Base-by-base conservation (phyloP, 2,329 filamentous ascomycete genomes). In the Botrytis fragariae region DNA sequence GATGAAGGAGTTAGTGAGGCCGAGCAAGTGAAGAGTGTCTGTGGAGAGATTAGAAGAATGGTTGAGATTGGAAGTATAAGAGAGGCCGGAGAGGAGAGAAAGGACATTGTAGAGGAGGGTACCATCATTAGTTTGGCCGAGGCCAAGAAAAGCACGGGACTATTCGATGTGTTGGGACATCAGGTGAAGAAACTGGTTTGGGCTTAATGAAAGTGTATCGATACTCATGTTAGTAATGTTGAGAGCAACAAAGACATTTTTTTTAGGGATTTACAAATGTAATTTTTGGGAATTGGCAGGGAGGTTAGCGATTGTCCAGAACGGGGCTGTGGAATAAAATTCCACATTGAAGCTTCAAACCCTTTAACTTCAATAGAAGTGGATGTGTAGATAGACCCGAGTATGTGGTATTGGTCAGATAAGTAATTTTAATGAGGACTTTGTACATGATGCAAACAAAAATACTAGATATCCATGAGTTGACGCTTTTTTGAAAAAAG, bases 171-270 rank as follows among this genome's bases (percentile, higher is more conserved):
- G 81, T 83, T 97, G 79, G 93, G 94, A 2, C 94, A 98, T 84
- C 92, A 92, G 74, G 87, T 98, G 79, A 98, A 97, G 88, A 97
- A 93, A 85, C 83, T 98, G 81, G 94, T 99, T 20, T 98, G 96
- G 96, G 80, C 80, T n/a, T 81, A 69, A 74, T 57, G 22, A 16
- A 35, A 35, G 25, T 29, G 57, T 32, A 71, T 73, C n/a, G 25
- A 63, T 64, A 8, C 32, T 39, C 25, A 44, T n/a, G 60, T 12
- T 29, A 51, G 3, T 48, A 67, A 37, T 45, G 18, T 12, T 54
- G n/a, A n/a, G 48, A 16, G 35, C 18, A 54, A 37, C 29, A 18
- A 35, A 54, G 12, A 39, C 25, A 39, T 20, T 29, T 54, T 54
- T 22, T 54, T 29, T 18, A 39, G n/a, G 9, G 35, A 68, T 29